Conservation (phyloP, 2,329 filamentous ascomycete genomes). For the Exophiala mesophila region DNA sequence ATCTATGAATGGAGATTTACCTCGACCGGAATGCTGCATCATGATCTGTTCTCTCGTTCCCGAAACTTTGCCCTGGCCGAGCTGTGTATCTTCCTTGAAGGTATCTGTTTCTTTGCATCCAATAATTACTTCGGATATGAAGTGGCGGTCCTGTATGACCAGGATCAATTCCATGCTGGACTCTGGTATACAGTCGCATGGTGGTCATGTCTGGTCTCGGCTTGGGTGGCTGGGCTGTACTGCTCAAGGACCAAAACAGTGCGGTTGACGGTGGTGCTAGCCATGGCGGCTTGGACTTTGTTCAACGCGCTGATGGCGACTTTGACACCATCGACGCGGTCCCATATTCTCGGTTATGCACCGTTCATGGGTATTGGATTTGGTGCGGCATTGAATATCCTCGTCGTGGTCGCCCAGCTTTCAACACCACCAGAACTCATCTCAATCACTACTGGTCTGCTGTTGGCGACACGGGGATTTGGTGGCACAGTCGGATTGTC, state of each 20-base stretch:
- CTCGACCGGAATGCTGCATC: constrained; percentile 10
- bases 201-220: not conserved
- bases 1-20: not conserved
- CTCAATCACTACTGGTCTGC: constrained; percentile 11
- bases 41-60: not conserved
- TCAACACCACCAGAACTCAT: constrained; percentile 10
- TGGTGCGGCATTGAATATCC: constrained; percentile 7
- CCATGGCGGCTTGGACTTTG: not conserved
- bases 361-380: constrained; percentile 10
- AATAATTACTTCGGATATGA: constrained; percentile 3
- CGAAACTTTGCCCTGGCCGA: constrained; percentile 1
- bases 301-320: constrained; percentile 9
- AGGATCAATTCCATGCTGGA: not conserved
- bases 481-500: constrained; percentile 9
- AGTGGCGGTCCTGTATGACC: not conserved
- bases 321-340: constrained; percentile 1
- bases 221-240: not conserved
- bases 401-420: constrained; percentile 8
- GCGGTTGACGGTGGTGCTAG: not conserved
- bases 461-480: constrained; percentile 6
- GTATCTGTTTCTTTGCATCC: not conserved
- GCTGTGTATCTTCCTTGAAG: not conserved
- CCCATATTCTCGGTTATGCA: constrained; percentile 9
- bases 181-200: not conserved
- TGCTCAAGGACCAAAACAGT: not conserved